A percentile compares a stretch with the other conserved stretches of the same genome.
phyloP scores from a whole-genome alignment of 257 asterid species.

The Fraxinus pennsylvanica region DNA sequence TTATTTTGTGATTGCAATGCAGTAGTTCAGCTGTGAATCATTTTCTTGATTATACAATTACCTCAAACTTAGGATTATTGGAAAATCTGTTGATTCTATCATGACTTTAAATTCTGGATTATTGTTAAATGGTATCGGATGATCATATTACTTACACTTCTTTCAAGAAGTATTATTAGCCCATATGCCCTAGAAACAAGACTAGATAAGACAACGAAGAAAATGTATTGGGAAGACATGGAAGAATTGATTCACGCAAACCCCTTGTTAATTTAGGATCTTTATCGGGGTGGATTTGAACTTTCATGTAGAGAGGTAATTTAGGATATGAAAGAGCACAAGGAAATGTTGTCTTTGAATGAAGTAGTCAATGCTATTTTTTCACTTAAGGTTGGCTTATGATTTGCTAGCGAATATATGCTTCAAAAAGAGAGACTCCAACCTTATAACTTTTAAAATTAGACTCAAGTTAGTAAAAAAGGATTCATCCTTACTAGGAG shows the following conservation, averaged over 20 bases:
- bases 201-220: not conserved
- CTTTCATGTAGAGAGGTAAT: not conserved
- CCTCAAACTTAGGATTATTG: not conserved
- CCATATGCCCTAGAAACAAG: not conserved
- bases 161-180: not conserved
- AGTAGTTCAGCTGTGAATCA: not conserved
- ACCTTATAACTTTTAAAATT: not conserved
- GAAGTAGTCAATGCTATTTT: not conserved
- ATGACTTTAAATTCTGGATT: not conserved
- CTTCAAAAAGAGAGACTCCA: not conserved
- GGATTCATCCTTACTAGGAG: not conserved
- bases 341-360: not conserved
- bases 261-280: not conserved
- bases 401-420: not conserved
- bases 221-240: not conserved
- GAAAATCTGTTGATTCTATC: not conserved
- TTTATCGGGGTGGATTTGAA: not conserved
- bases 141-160: not conserved
- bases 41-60: not conserved
- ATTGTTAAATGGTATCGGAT: not conserved
- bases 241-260: not conserved
- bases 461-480: not conserved
- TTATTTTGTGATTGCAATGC: not conserved
- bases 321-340: not conserved
- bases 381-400: not conserved